Conservation (phyloP, 495 filamentous ascomycete genomes). For the Penicillium pancosmium region DNA sequence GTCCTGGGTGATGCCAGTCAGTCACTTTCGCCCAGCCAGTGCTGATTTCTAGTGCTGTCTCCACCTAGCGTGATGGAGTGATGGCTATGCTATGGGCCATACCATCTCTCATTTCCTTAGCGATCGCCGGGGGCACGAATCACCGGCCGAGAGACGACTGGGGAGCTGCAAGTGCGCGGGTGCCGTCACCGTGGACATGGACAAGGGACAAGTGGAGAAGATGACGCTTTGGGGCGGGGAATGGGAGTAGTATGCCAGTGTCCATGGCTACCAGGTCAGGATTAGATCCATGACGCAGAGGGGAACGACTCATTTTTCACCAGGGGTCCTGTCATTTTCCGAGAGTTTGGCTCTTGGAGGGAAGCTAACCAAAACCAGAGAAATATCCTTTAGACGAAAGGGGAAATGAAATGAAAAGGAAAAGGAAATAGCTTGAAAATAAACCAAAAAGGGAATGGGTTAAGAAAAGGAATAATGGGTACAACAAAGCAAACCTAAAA, state of each 20-base stretch:
- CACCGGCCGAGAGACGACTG: slow-evolving; percentile 10
- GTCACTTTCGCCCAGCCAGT: slow-evolving; percentile 1
- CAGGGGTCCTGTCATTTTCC: slow-evolving; percentile 31
- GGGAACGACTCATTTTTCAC: slow-evolving; percentile 4
- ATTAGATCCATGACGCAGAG: slow-evolving; percentile 24
- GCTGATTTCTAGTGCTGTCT: background rate
- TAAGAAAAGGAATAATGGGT: slow-evolving; percentile 2
- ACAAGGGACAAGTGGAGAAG: slow-evolving; percentile 31
- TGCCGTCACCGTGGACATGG: slow-evolving; percentile 33
- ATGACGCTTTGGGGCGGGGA: slow-evolving; percentile 8
- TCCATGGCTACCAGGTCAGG: slow-evolving; percentile 5
- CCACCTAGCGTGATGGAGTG: background rate
- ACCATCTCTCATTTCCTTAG: slow-evolving; percentile 5
- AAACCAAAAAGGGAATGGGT: background rate
- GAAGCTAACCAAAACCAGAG: slow-evolving; percentile 15
- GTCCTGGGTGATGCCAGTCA: slow-evolving; percentile 1
- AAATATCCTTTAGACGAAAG: slow-evolving; percentile 1
- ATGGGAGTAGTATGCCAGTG: background rate
- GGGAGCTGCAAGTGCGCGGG: slow-evolving; percentile 32
- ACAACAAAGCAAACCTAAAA: slow-evolving; percentile 8
- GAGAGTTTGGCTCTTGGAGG: slow-evolving; percentile 23
- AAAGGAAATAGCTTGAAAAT: background rate
- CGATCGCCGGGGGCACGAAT: slow-evolving; percentile 27
- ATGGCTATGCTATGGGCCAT: background rate
- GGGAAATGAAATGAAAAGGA: background rate